Conservation (phyloP, 2,329 filamentous ascomycete species). For the Emergomyces pasteurianus region DNA sequence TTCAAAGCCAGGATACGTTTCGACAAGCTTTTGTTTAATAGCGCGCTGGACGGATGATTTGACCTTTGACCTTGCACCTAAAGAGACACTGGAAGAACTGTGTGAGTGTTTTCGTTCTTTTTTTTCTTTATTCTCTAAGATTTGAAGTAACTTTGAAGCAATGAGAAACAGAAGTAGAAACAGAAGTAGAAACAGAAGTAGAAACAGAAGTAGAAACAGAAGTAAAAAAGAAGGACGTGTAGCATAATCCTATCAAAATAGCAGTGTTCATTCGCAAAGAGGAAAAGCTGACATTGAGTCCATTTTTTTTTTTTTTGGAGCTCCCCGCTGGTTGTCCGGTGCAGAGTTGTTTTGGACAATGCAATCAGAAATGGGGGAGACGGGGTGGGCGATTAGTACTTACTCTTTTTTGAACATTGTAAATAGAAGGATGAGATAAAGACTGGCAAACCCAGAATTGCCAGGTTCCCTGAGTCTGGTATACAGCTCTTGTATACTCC, state of each 20-base stretch:
- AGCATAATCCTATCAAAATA: not conserved
- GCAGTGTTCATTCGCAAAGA: not conserved
- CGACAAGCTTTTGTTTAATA: slow-evolving; percentile 69
- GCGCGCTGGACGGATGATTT: slow-evolving; percentile 89
- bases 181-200: not conserved
- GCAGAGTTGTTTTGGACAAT: not conserved
- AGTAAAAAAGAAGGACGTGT: not conserved
- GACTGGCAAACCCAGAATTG: not conserved
- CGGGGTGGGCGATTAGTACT: slow-evolving; percentile 21
- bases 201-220: not conserved
- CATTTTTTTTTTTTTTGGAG: not conserved
- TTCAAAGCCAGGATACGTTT: slow-evolving; percentile 74
- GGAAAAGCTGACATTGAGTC: not conserved
- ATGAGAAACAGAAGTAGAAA: not conserved
- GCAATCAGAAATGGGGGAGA: slow-evolving; percentile 2
- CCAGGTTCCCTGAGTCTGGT: not conserved
- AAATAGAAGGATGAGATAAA: not conserved
- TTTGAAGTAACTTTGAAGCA: not conserved
- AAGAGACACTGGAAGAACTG: slow-evolving; percentile 6
- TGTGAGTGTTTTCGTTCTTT: not conserved
- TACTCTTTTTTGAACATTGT: slow-evolving; percentile 93
- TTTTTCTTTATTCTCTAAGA: not conserved
- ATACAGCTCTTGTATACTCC: not conserved
- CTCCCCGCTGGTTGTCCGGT: not conserved
- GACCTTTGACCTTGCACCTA: slow-evolving; percentile 57